Base-by-base conservation (phyloP, 2,329 filamentous ascomycete genomes). In the Talaromyces piceae region DNA sequence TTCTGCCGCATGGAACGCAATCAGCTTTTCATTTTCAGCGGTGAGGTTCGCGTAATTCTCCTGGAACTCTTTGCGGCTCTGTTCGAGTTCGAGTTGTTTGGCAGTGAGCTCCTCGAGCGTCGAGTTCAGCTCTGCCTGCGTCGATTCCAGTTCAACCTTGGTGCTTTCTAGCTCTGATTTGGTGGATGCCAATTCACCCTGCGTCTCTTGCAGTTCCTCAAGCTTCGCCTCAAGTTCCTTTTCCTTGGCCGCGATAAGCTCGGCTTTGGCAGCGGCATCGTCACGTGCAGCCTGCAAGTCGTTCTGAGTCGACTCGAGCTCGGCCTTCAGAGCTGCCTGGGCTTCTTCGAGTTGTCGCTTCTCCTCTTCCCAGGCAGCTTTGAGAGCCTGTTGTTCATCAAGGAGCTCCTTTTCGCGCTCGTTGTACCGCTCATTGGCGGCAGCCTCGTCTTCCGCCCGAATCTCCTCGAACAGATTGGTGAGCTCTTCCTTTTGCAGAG, bases 391-490 rank as follows among this genome's bases (percentile, higher is more conserved):
- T 28, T 65, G 65, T 52, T 70, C 63, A 13, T 70, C 66, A 4
- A 67, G 64, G 51, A 78, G 67, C 54, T 76, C 71, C 51, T 71
- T 67, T 54, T 73, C 67, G 25, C 67, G 69, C 20, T 59, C 60
- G 31, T 65, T 66, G 54, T 68, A 59, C 12, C 58, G 60, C 49
- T 72, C 68, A 2, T 64, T 60, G 20, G 68, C 69, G 2, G 66
- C 58, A 46, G 62, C 67, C 57, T 70, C 67, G 33, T 73, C 70
- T 53, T 73, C 71, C 4, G 59, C 61, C 56, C 69, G 71, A 54
- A 74, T 72, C 41, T 70, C 70, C 54, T 78, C 75, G 33, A 76
- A 77, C 3, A 69, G 56, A 9, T 73, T 69, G n/a, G 75, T 73
- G 31, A 73, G 57, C 31, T 71, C 68, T 31, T 64, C 63, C 51